phyloP scores from a whole-genome alignment of 768 basidiomycete species.

The Amanita jacksonii region DNA sequence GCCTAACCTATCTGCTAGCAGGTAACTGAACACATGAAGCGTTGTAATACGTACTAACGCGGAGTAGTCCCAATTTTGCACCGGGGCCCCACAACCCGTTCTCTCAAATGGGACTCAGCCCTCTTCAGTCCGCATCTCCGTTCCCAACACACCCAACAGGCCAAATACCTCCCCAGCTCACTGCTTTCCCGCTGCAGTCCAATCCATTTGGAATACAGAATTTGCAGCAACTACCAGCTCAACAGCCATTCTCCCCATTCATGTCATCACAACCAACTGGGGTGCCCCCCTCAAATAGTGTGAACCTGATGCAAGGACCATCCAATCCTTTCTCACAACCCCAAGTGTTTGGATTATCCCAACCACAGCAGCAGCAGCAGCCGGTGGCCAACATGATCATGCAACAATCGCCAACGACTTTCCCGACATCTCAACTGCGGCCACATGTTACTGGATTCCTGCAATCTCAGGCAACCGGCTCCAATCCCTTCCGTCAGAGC shows the following conservation, averaged over 20 bases:
- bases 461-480: slow-evolving; percentile 52
- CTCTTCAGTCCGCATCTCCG: slow-evolving; percentile 32
- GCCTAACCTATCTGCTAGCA: slow-evolving; percentile 51
- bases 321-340: slow-evolving; percentile 10
- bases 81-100: slow-evolving; percentile 68
- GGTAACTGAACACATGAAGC: slow-evolving; percentile 22
- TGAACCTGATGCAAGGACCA: slow-evolving; percentile 12
- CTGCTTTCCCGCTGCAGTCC: slow-evolving; percentile 27
- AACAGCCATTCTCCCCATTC: slow-evolving; percentile 45
- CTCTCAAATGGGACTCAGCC: slow-evolving; percentile 45
- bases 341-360: slow-evolving; percentile 17
- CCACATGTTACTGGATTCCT: slow-evolving; percentile 30
- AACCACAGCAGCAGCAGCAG: slow-evolving; percentile 14
- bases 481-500: slow-evolving; percentile 81
- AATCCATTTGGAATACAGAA: slow-evolving; percentile 38
- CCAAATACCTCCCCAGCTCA: slow-evolving; percentile 41
- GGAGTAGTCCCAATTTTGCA: background rate
- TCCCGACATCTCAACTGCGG: slow-evolving; percentile 2
- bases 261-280: slow-evolving; percentile 13
- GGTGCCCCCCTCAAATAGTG: slow-evolving; percentile 24
- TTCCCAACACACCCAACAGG: slow-evolving; percentile 50
- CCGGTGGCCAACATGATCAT: slow-evolving; percentile 26
- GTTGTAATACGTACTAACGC: background rate
- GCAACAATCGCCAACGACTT: slow-evolving; percentile 20
- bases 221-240: slow-evolving; percentile 32